Base-by-base conservation (phyloP, 2,329 filamentous ascomycete genomes). In the Paecilomyces dactylethromorphus region DNA sequence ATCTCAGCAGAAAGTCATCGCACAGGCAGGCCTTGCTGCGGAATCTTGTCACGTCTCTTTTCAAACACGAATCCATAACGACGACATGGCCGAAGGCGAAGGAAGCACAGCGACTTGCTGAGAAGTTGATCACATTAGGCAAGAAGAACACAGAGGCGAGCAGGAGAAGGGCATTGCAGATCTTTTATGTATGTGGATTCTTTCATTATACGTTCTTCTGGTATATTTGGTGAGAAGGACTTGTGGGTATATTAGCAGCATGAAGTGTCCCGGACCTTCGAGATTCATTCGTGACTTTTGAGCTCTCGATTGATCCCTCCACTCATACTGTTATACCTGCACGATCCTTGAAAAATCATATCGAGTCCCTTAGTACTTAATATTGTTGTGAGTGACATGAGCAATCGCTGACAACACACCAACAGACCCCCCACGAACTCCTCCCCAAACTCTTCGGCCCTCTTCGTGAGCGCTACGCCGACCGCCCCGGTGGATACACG, bases 1-100 rank as follows among this genome's bases (percentile, higher is more conserved):
- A 95, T 76, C 82, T 99, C 62, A 87, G 87, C 77, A 92, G 94
- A 67, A 83, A 86, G 66, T 96, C 92, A 56, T 82, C 93, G 58
- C 94, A 97, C 74, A 86, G 94, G 73, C 86, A 93, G 79, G 93
- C 94, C 56, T 86, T 99, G 67, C 87, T 99, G 66, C 91, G 94
- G 71, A 97, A 97, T 78, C 83, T 99, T 62, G 92, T 97, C 74
- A 96, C 93, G 66, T 94, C 93, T 57, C 89, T 99, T 65, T 89
- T 99, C 78, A 84, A 90, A 76, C 87, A 96, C 76, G 94, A 99
- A 80, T 87, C 91, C 63, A 96, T 99, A 79, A 87, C 88, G 64
- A 99, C 94, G 55, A 96, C 94, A 78, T 97, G 90, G 83, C 87
- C 89, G 74, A 97, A 97, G 79, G 94, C 94, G 54, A 99, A 97